A percentile compares a stretch with the other conserved stretches of the same genome.
These are phyloP conservation scores for Otatea glauca DNA, from an alignment of 176 grass and related monocot species.

Conservation along the genomic window DNA sequence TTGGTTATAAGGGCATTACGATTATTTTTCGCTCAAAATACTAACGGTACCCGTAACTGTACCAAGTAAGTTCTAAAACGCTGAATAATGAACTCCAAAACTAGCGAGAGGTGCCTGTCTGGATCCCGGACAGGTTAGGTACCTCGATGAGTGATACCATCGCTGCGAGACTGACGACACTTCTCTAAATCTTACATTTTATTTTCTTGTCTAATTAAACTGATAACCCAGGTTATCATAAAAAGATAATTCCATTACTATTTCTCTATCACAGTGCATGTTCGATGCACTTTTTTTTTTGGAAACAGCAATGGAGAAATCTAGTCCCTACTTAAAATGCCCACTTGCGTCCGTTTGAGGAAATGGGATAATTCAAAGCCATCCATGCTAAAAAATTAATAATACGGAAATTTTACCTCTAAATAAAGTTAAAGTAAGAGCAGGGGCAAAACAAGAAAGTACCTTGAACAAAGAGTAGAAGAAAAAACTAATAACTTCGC, in stretches of 20 bases:
- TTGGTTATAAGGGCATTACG: no score
- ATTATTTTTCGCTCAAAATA: no score
- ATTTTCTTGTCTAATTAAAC: no score
- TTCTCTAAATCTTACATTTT: no score
- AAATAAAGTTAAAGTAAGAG: slow-evolving; percentile 24
- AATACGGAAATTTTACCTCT: background rate
- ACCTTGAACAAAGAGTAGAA: slow-evolving; percentile 40
- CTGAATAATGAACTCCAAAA: no score
- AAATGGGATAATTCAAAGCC: slow-evolving; percentile 22
- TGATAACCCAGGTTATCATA: no score
- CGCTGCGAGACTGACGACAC: no score
- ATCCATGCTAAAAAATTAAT: slow-evolving; percentile 39
- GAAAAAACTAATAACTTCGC: slow-evolving; percentile 13
- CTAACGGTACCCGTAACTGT: no score
- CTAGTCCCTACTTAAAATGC: background rate
- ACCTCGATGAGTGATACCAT: no score
- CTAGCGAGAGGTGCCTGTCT: no score
- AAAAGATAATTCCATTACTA: slow-evolving; percentile 27
- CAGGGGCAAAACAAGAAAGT: slow-evolving; percentile 29
- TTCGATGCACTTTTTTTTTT: background rate
- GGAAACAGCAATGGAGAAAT: slow-evolving; percentile 23
- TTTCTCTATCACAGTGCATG: background rate
- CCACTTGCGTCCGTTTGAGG: background rate
- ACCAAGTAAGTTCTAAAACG: no score
- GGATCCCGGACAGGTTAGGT: no score